Percentiles rank a stretch among this genome's conserved stretches.
Conservation (phyloP, 768 basidiomycete species). For the Tulasnella sp. region DNA sequence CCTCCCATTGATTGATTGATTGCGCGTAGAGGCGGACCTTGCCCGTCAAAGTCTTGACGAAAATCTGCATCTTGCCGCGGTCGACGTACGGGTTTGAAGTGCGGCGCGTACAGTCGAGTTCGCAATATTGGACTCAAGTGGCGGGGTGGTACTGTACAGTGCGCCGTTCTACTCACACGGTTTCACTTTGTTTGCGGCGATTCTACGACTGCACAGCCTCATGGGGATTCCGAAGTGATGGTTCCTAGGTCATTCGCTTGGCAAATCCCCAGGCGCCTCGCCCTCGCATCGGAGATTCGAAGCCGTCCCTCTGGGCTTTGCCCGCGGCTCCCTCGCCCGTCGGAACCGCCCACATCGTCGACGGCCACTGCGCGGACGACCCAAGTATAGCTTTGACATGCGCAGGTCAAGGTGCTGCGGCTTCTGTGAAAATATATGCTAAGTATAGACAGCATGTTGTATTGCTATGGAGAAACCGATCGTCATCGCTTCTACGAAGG, state of each 20-base stretch:
- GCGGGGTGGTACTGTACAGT: background rate
- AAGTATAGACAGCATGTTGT: too few species aligned
- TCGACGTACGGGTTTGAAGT: background rate
- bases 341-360: background rate
- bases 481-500: background rate
- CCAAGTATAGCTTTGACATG: too few species aligned
- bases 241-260: background rate
- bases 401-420: too few species aligned
- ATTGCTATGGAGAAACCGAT: background rate
- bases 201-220: background rate
- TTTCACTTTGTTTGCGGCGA: background rate
- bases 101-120: too few species aligned
- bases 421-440: too few species aligned
- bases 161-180: background rate
- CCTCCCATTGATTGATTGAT: background rate
- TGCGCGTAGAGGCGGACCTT: conserved; percentile 26
- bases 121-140: background rate
- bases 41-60: conserved; percentile 84
- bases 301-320: background rate
- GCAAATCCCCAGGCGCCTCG: background rate
- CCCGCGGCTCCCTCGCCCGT: too few species aligned
- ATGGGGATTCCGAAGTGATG: background rate
- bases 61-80: conserved; percentile 44
- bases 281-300: background rate
- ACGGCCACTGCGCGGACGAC: background rate